Evolutionary conservation across 495 filamentous ascomycete species (phyloP).

Genomic region (Lasiosphaeria hispida): DNA sequence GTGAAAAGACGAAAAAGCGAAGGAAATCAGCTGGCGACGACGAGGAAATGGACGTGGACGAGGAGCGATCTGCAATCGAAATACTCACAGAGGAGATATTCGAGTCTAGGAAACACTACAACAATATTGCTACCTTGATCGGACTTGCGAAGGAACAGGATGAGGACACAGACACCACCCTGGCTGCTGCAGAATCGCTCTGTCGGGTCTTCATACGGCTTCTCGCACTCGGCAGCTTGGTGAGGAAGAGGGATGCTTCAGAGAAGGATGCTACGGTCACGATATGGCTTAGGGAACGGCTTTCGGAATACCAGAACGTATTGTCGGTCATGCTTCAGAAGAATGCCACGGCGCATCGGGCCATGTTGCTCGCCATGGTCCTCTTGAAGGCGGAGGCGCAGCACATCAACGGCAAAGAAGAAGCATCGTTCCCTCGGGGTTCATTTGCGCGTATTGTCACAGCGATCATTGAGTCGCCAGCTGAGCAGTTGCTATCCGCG

Average conservation of each 20-base stretch:
- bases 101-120: conserved; percentile 85
- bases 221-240: conserved; percentile 70
- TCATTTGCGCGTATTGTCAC: conserved; percentile 63
- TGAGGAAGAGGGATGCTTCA: conserved; percentile 57
- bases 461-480: conserved; percentile 56
- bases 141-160: conserved; percentile 48
- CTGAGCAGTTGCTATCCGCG: conserved; percentile 59
- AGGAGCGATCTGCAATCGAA: conserved; percentile 58
- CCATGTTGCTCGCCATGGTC: conserved; percentile 77
- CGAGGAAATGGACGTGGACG: conserved; percentile 23
- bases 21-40: conserved; percentile 41
- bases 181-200: conserved; percentile 71
- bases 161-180: conserved; percentile 35
- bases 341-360: conserved; percentile 53
- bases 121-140: conserved; percentile 79
- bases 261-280: conserved; percentile 73
- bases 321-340: conserved; percentile 55
- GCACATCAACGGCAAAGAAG: conserved; percentile 57
- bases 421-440: conserved; percentile 60
- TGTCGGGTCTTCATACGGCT: conserved; percentile 88
- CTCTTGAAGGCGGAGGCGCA: conserved; percentile 73
- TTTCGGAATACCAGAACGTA: conserved; percentile 62
- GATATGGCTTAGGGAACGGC: conserved; percentile 74
- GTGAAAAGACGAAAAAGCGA: conserved; percentile 48
- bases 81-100: conserved; percentile 73